phyloP scores from a whole-genome alignment of 495 filamentous ascomycete genomes.

The Aspergillus avenaceus region DNA sequence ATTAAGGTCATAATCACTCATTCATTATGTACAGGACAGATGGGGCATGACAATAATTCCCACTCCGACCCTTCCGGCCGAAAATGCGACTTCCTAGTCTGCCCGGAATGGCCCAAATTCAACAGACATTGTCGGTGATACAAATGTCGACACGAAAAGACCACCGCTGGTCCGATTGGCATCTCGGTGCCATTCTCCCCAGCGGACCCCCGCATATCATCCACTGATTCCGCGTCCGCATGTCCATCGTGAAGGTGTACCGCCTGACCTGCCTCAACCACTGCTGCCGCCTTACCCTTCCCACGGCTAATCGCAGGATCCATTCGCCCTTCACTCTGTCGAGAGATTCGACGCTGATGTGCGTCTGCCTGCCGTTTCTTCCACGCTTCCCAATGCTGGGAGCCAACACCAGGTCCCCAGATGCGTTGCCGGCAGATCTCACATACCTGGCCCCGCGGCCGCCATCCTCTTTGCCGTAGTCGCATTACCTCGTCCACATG shows the following conservation, averaged over 20 bases:
- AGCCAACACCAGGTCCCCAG: slow-evolving; percentile 86
- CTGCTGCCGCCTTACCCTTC: slow-evolving; percentile 41
- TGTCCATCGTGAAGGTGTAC: slow-evolving; percentile 14
- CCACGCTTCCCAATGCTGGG: slow-evolving; percentile 77
- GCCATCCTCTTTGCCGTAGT: slow-evolving; percentile 84
- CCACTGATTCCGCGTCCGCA: slow-evolving; percentile 8
- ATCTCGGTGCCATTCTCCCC: slow-evolving; percentile 6
- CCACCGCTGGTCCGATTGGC: slow-evolving; percentile 34
- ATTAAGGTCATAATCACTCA: slow-evolving; percentile 38
- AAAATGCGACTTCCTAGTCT: slow-evolving; percentile 15
- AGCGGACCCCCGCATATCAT: slow-evolving; percentile 15
- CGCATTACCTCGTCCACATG: slow-evolving; percentile 71
- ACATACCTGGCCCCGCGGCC: slow-evolving; percentile 78
- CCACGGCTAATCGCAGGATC: slow-evolving; percentile 29
- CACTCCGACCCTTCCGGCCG: slow-evolving; percentile 5
- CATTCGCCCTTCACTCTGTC: slow-evolving; percentile 22
- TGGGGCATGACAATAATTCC: slow-evolving; percentile 17
- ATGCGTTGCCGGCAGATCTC: slow-evolving; percentile 78
- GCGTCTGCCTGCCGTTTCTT: slow-evolving; percentile 54
- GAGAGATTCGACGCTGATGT: slow-evolving; percentile 30
- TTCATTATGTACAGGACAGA: slow-evolving; percentile 31
- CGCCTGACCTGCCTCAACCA: slow-evolving; percentile 16
- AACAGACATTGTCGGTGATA: slow-evolving; percentile 49
- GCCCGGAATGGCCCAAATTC: slow-evolving; percentile 21
- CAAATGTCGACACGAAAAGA: slow-evolving; percentile 54